Percentiles rank a stretch among this genome's conserved stretches.
Evolutionary conservation across 805 yeast species (phyloP).

Genomic region (Candida ipomoeae): DNA sequence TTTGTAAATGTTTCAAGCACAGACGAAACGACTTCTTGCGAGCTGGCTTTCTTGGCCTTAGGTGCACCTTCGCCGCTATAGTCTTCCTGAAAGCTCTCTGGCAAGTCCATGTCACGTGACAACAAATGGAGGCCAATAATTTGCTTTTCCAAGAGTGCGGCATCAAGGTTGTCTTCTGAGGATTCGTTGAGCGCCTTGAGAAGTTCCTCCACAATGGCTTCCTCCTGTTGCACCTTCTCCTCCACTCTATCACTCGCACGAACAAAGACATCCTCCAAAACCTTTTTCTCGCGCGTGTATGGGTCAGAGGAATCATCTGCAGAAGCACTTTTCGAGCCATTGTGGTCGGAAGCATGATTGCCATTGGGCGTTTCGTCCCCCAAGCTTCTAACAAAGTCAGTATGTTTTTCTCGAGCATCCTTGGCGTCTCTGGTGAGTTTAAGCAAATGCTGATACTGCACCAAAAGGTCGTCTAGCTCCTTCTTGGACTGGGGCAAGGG

Average conservation of each 20-base stretch:
- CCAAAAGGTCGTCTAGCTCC: conserved; percentile 15
- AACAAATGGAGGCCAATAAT: conserved; percentile 59
- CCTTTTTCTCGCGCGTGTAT: conserved; percentile 19
- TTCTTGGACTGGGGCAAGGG: conserved; percentile 13
- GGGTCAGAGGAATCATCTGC: conserved; percentile 16
- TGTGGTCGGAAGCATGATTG: neutral
- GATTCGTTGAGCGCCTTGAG: conserved; percentile 12
- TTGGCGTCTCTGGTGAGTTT: conserved; percentile 18
- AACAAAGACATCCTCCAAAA: conserved; percentile 29
- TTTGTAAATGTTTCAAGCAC: conserved; percentile 7
- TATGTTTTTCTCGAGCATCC: conserved; percentile 16
- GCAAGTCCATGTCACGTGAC: conserved; percentile 63
- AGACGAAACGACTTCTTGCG: conserved; percentile 13
- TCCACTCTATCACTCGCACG: conserved; percentile 26
- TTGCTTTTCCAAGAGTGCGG: conserved; percentile 48
- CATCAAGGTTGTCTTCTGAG: conserved; percentile 15
- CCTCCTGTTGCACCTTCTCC: conserved; percentile 20
- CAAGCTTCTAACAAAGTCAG: neutral
- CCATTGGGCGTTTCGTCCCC: neutral
- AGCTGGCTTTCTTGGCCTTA: conserved; percentile 1
- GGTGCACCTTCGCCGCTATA: conserved; percentile 18
- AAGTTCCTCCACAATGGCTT: conserved; percentile 20
- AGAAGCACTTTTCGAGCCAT: neutral
- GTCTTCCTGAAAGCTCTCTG: conserved; percentile 44
- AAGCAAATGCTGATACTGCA: conserved; percentile 18